A percentile compares a stretch with the other conserved stretches of the same genome.
Evolutionary conservation across 805 yeast genomes (phyloP).

Genomic region (Citeromyces matritensis): DNA sequence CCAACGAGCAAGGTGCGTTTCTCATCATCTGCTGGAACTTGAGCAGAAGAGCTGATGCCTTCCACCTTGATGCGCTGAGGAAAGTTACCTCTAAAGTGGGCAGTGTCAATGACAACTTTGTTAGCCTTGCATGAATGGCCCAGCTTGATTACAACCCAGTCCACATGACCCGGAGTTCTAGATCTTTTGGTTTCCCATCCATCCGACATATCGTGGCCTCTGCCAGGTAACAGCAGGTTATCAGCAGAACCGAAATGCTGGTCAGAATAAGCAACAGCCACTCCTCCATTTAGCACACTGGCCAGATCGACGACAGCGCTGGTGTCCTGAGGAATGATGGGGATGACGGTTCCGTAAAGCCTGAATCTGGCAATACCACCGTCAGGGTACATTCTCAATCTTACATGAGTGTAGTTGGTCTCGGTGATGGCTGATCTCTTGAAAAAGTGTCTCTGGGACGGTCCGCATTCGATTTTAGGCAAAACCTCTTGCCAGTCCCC

Average conservation of each 20-base stretch:
- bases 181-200: conserved; percentile 98
- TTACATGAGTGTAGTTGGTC: conserved; percentile 57
- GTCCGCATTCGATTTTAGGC: conserved; percentile 70
- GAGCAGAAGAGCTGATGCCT: conserved; percentile 25
- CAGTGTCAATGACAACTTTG: conserved; percentile 70
- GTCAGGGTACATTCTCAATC: conserved; percentile 90
- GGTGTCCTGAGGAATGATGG: conserved; percentile 40
- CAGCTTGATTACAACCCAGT: conserved; percentile 78
- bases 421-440: conserved; percentile 43
- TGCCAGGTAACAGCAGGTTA: conserved; percentile 80
- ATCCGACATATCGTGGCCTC: conserved; percentile 93
- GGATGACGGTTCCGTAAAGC: conserved; percentile 70
- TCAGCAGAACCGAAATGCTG: conserved; percentile 93
- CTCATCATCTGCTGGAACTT: conserved; percentile 22
- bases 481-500: conserved; percentile 61
- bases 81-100: conserved; percentile 88
- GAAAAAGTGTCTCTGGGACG: conserved; percentile 77
- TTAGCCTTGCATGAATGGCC: conserved; percentile 50
- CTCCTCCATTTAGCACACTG: conserved; percentile 76
- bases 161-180: conserved; percentile 68
- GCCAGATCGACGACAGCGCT: conserved; percentile 55
- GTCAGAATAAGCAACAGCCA: conserved; percentile 69
- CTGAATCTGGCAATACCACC: conserved; percentile 97
- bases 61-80: conserved; percentile 71
- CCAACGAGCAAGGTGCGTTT: conserved; percentile 55